Evolutionary conservation across 495 filamentous ascomycete species (phyloP).

Genomic region (Xylona heveae): DNA sequence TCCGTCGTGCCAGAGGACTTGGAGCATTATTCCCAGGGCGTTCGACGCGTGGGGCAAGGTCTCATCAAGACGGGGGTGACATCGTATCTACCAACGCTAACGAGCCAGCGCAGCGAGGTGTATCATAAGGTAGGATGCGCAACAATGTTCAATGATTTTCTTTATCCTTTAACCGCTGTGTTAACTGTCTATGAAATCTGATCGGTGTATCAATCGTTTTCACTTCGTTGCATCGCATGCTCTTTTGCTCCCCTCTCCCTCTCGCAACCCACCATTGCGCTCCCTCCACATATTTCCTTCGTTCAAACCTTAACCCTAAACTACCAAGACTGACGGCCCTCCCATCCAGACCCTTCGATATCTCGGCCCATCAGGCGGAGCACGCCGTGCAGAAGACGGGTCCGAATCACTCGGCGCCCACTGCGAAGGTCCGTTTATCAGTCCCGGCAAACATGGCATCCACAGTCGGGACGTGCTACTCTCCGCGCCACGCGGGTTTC

Average conservation of each 20-base stretch:
- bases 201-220: no score
- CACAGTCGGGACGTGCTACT: conserved; percentile 47
- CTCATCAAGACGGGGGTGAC: conserved; percentile 62
- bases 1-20: conserved; percentile 43
- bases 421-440: conserved; percentile 69
- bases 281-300: no score
- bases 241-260: no score
- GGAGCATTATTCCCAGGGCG: conserved; percentile 38
- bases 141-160: conserved; percentile 13
- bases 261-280: no score
- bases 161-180: neutral
- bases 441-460: conserved; percentile 44
- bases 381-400: conserved; percentile 32
- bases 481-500: conserved; percentile 22
- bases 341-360: conserved; percentile 48
- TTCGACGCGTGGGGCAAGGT: conserved; percentile 42
- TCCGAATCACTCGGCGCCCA: conserved; percentile 70
- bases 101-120: conserved; percentile 42
- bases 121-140: conserved; percentile 31
- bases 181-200: no score
- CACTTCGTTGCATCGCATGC: no score
- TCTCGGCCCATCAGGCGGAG: conserved; percentile 42
- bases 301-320: no score
- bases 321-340: no score
- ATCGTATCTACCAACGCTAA: conserved; percentile 61